phyloP scores from a whole-genome alignment of 2,329 filamentous ascomycete genomes.

The Nothophaeocryptopus gaeumannii region DNA sequence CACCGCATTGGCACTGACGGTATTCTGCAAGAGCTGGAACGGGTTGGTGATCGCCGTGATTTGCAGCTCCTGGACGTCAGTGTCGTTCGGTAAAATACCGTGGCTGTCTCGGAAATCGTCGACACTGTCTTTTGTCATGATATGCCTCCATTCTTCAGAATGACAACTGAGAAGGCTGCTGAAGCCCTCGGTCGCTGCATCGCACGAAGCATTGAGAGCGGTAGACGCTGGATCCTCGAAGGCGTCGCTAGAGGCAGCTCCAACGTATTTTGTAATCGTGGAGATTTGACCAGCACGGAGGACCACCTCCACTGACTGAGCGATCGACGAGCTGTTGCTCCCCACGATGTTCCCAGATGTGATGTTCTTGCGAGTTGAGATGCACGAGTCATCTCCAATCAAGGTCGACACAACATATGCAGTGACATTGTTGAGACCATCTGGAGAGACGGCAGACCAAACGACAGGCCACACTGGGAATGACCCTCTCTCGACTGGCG shows the following conservation, averaged over 20 bases:
- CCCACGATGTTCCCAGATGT: slow-evolving; percentile 50
- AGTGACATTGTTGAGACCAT: slow-evolving; percentile 60
- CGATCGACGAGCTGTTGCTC: slow-evolving; percentile 62
- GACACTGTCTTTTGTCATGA: slow-evolving; percentile 61
- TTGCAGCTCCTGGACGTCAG: slow-evolving; percentile 56
- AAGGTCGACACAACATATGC: slow-evolving; percentile 58
- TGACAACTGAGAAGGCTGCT: slow-evolving; percentile 56
- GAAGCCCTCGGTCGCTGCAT: slow-evolving; percentile 55
- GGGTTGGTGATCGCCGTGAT: slow-evolving; percentile 56
- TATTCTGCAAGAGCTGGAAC: slow-evolving; percentile 57
- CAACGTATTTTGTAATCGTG: slow-evolving; percentile 64
- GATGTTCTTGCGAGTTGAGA: slow-evolving; percentile 44
- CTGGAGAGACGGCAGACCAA: slow-evolving; percentile 63
- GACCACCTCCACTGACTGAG: slow-evolving; percentile 56
- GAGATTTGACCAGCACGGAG: slow-evolving; percentile 54
- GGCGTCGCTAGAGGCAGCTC: slow-evolving; percentile 66
- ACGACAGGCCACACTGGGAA: slow-evolving; percentile 55
- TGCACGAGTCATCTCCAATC: slow-evolving; percentile 38
- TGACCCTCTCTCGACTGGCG: slow-evolving; percentile 56
- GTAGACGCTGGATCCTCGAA: slow-evolving; percentile 57
- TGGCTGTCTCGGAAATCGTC: slow-evolving; percentile 60
- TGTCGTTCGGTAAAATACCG: slow-evolving; percentile 57
- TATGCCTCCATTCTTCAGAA: slow-evolving; percentile 58
- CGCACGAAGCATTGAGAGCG: slow-evolving; percentile 55
- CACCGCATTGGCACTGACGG: slow-evolving; percentile 54